Percentiles rank a stretch among this genome's conserved stretches.
Conservation (phyloP, 495 filamentous ascomycete genomes). For the Annulohypoxylon maeteangense region DNA sequence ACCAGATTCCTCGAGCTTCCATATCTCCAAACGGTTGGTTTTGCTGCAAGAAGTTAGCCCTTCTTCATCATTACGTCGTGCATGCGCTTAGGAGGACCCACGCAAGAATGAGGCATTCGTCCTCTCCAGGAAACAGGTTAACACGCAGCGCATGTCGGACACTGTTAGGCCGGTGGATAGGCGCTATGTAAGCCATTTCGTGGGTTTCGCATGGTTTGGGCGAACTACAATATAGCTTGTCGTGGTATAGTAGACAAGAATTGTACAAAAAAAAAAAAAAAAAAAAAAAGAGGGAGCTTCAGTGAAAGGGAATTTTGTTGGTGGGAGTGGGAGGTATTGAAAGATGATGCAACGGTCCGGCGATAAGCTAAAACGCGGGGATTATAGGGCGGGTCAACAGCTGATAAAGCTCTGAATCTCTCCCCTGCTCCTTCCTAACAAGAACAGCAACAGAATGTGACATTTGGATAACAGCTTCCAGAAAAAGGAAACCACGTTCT, state of each 20-base stretch:
- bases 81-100: conserved; percentile 58
- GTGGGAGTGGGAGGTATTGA: neutral
- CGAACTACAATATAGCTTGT: conserved; percentile 2
- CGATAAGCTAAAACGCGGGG: conserved; percentile 41
- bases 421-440: neutral
- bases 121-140: conserved; percentile 74
- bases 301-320: neutral
- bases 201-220: conserved; percentile 36
- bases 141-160: conserved; percentile 87
- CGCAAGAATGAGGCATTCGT: conserved; percentile 88
- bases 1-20: conserved; percentile 55
- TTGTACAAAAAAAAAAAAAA: too few species aligned
- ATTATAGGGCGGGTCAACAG: conserved; percentile 17
- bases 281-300: conserved; percentile 18
- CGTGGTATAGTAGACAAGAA: neutral
- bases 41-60: conserved; percentile 66
- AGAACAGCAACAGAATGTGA: neutral
- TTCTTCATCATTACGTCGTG: neutral
- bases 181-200: conserved; percentile 91
- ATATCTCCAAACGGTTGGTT: conserved; percentile 92
- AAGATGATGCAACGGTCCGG: conserved; percentile 39
- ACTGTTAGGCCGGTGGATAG: conserved; percentile 91
- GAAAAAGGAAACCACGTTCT: too few species aligned
- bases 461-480: too few species aligned
- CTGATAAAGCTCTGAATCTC: conserved; percentile 24